Evolutionary conservation across 805 yeast species (phyloP).

Genomic region (Saccharomycopsis schoenii): DNA sequence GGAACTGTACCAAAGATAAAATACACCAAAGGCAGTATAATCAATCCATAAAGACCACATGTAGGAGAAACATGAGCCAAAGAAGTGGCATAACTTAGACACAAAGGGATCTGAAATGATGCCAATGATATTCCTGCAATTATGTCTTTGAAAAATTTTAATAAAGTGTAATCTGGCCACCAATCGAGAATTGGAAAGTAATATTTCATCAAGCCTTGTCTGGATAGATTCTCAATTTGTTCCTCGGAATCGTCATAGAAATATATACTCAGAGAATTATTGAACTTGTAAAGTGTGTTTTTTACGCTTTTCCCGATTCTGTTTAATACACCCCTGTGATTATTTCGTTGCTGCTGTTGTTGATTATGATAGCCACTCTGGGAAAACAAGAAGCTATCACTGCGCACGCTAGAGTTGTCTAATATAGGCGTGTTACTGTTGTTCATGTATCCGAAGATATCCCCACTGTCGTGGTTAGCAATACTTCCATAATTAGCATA

Average conservation of each 20-base stretch:
- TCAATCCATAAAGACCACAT: slow-evolving; percentile 67
- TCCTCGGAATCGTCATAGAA: neutral
- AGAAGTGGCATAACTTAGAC: slow-evolving; percentile 63
- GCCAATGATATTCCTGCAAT: slow-evolving; percentile 84
- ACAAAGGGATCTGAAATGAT: slow-evolving; percentile 84
- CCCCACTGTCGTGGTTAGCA: neutral
- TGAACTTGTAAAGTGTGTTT: neutral
- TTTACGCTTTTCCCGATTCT: neutral
- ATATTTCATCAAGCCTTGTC: slow-evolving; percentile 33
- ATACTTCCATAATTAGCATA: neutral
- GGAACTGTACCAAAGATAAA: slow-evolving; percentile 79
- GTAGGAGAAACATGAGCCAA: slow-evolving; percentile 77
- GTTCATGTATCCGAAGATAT: neutral
- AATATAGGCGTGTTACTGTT: neutral
- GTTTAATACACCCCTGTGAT: neutral
- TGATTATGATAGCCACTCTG: neutral
- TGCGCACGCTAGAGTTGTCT: neutral
- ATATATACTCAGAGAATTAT: neutral
- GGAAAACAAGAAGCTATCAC: neutral
- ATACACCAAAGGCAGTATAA: slow-evolving; percentile 71
- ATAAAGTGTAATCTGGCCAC: slow-evolving; percentile 41
- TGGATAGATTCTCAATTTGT: neutral
- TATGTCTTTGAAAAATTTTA: slow-evolving; percentile 46
- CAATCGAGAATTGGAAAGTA: slow-evolving; percentile 61
- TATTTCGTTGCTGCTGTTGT: neutral